Base-by-base conservation (phyloP, 192 early-diverging fungal species). In the Ambispora gerdemannii region DNA sequence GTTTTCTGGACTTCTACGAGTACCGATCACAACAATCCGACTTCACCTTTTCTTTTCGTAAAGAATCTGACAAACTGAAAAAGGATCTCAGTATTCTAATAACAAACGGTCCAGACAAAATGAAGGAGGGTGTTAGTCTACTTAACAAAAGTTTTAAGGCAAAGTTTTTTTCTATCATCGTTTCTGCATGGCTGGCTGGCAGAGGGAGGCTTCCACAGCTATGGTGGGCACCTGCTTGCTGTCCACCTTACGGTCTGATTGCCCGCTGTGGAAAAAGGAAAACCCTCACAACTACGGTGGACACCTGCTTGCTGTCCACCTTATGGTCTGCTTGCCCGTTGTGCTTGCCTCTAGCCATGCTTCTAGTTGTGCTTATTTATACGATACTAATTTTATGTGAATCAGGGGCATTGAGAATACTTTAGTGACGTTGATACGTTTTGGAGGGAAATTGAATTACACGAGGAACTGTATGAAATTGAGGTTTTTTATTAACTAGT, bases 261-360 rank as follows among this genome's bases (percentile, higher is more conserved):
- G 35, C 36, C 62, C 32, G 32, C 36, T 63, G 62, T 63, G 62
- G 62, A 36, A 63, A 63, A 63, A 63, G 31, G 62, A 50, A 67
- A 67, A 43, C 38, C 65, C 65, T 51, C 65, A 67, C 65, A 67
- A 67, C 65, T 67, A 67, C 65, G 35, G 65, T 67, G 65, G 13
- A 20, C 65, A 67, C 30, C 65, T 67, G 43, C 7, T 22, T 50
- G 65, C 30, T 67, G 65, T 30, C 19, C 65, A 67, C 65, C 65
- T 67, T 67, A 67, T 47, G 65, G 65, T 67, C 65, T 67, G 43
- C 7, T 13, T 67, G 65, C 47, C 65, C 35, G 25, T 67, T 67
- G 53, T 56, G 53, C 20, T 20, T 13, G 53, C 53, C 53, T 56
- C 53, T 20, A 56, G 53, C 53, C 53, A 22, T 67, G 49, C 64